Evolutionary conservation across 1,139 yeast species (phyloP).

Genomic region (Pichia kudriavzevii): DNA sequence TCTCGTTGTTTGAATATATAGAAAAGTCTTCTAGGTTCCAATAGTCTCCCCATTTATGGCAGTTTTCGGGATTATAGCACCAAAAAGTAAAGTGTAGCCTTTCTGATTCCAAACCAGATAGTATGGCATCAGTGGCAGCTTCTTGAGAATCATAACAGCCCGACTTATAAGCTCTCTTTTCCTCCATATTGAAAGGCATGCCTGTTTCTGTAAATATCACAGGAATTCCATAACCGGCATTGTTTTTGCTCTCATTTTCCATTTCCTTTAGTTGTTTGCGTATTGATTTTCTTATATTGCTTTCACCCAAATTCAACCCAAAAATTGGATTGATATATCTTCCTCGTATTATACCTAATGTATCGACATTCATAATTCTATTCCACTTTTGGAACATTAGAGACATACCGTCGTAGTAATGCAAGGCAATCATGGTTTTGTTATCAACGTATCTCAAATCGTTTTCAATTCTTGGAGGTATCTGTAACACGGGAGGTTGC

Average conservation of each 20-base stretch:
- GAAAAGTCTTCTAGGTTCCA: slow-evolving; percentile 96
- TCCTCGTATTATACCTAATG: slow-evolving; percentile 82
- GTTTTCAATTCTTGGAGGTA: slow-evolving; percentile 62
- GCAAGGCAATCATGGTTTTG: slow-evolving; percentile 72
- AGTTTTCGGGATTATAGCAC: slow-evolving; percentile 70
- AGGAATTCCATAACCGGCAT: slow-evolving; percentile 55
- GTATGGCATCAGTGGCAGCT: slow-evolving; percentile 75
- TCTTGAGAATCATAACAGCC: slow-evolving; percentile 70
- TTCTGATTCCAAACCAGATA: slow-evolving; percentile 68
- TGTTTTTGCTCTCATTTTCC: slow-evolving; percentile 50
- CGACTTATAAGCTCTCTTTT: slow-evolving; percentile 52
- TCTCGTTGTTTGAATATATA: slow-evolving; percentile 70
- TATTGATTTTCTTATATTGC: slow-evolving; percentile 65
- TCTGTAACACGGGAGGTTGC: slow-evolving; percentile 78
- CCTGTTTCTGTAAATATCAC: slow-evolving; percentile 90
- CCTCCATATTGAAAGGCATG: slow-evolving; percentile 92
- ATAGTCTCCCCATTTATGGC: slow-evolving; percentile 77
- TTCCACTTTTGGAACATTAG: slow-evolving; percentile 74
- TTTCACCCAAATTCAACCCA: slow-evolving; percentile 75
- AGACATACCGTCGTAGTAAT: slow-evolving; percentile 90
- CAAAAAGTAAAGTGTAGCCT: slow-evolving; percentile 72
- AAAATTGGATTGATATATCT: slow-evolving; percentile 66
- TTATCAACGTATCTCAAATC: slow-evolving; percentile 48
- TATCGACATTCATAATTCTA: slow-evolving; percentile 70
- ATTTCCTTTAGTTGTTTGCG: slow-evolving; percentile 59